Conservation (phyloP, 2,329 filamentous ascomycete genomes). For the Coniochaeta sp. region DNA sequence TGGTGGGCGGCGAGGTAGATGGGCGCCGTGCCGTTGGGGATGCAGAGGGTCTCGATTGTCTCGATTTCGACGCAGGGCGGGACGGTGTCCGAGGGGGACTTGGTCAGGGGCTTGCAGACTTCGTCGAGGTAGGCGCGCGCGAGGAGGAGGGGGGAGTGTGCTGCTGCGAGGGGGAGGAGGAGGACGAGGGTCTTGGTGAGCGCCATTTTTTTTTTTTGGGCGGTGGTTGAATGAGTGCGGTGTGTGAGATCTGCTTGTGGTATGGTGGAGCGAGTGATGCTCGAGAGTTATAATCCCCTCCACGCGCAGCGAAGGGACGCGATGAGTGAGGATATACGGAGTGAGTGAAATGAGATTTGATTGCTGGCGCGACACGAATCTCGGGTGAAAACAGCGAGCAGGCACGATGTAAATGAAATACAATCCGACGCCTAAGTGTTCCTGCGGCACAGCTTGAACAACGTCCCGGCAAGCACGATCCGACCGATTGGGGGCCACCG, state of each 20-base stretch:
- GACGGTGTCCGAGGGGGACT: slow-evolving; percentile 6
- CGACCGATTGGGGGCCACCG: no score
- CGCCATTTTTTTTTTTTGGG: background rate
- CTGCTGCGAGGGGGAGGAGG: background rate
- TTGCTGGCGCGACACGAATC: background rate
- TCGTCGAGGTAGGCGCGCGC: slow-evolving; percentile 13
- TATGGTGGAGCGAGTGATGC: background rate
- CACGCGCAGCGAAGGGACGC: background rate
- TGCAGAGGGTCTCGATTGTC: slow-evolving; percentile 25
- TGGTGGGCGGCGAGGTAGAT: slow-evolving; percentile 21
- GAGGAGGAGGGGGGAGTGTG: slow-evolving; percentile 3
- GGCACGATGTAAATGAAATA: background rate
- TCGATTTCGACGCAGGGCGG: slow-evolving; percentile 25
- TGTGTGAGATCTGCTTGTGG: no score
- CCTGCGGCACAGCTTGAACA: background rate
- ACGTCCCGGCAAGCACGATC: background rate
- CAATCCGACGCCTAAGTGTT: background rate
- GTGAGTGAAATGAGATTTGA: background rate
- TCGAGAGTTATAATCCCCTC: background rate
- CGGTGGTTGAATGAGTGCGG: background rate
- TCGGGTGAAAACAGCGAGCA: background rate
- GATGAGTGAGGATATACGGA: background rate
- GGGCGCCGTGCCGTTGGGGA: slow-evolving; percentile 22
- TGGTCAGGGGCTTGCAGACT: slow-evolving; percentile 15
- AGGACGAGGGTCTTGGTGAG: background rate